phyloP scores from a whole-genome alignment of 768 basidiomycete genomes.

The Leccinum rimulosum region DNA sequence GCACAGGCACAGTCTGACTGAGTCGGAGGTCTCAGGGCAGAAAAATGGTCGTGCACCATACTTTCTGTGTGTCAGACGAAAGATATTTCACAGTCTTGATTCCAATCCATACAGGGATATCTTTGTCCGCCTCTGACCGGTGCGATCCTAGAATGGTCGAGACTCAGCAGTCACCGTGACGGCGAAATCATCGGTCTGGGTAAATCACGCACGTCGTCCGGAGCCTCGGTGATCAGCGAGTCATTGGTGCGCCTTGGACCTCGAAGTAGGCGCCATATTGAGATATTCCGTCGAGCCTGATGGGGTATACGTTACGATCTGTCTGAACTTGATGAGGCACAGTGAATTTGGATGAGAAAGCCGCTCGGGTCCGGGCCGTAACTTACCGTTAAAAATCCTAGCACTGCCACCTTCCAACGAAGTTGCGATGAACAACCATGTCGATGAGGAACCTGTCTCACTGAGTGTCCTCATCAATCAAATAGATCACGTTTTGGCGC shows the following conservation, averaged over 20 bases:
- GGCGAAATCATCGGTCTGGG: background rate
- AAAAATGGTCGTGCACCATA: background rate
- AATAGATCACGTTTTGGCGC: conserved; percentile 62
- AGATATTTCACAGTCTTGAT: background rate
- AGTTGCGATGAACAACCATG: conserved; percentile 5
- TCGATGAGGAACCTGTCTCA: conserved; percentile 20
- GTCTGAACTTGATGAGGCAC: background rate
- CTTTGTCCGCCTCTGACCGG: background rate
- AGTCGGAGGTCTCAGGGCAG: background rate
- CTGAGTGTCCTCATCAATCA: conserved; percentile 47
- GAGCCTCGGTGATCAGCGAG: background rate
- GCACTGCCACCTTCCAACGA: background rate
- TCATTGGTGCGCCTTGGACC: background rate
- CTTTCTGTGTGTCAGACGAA: background rate
- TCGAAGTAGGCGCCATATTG: background rate
- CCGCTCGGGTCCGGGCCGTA: too few relatives aligned
- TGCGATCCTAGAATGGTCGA: background rate
- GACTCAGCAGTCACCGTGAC: background rate
- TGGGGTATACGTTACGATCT: background rate
- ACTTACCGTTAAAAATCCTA: background rate
- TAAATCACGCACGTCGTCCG: background rate
- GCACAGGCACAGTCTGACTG: background rate
- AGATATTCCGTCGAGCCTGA: background rate
- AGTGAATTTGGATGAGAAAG: background rate
- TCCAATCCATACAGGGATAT: background rate